These are phyloP conservation scores for Pholiota adiposa DNA, from an alignment of 1,284 basidiomycete genomes.

Conservation along the genomic window DNA sequence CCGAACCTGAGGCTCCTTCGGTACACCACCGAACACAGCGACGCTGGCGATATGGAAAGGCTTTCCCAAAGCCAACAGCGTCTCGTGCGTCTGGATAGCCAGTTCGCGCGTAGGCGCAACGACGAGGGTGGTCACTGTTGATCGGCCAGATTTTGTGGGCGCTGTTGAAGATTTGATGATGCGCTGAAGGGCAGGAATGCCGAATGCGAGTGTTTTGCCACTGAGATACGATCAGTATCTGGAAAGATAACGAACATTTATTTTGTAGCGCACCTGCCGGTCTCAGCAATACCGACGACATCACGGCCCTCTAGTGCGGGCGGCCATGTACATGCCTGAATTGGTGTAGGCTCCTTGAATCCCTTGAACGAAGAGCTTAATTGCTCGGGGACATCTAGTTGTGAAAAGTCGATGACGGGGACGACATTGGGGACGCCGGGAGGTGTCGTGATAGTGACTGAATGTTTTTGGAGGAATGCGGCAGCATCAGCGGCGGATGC, in stretches of 20 bases:
- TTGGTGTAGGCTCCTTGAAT: conserved; percentile 92
- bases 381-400: conserved; percentile 69
- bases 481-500: conserved; percentile 45
- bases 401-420: conserved; percentile 82
- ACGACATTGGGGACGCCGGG: conserved; percentile 48
- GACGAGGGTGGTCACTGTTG: conserved; percentile 78
- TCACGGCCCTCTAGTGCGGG: conserved; percentile 83
- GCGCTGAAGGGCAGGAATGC: conserved; percentile 83
- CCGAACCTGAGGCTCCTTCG: conserved; percentile 83
- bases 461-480: conserved; percentile 73
- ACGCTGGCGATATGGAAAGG: conserved; percentile 81
- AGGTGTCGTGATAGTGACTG: conserved; percentile 73
- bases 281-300: conserved; percentile 97
- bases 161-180: conserved; percentile 50
- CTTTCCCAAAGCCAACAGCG: conserved; percentile 78
- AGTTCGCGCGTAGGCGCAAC: conserved; percentile 95
- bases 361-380: conserved; percentile 65
- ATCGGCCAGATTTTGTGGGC: conserved; percentile 32
- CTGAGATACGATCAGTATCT: conserved; percentile 39
- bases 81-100: conserved; percentile 93
- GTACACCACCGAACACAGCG: conserved; percentile 92
- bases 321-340: conserved; percentile 97
- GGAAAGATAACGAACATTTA: not conserved
- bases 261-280: conserved; percentile 67
- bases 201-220: conserved; percentile 97